Evolutionary conservation across 73 alveolate genomes (phyloP), one percentile per base, ranked within the genome.

Genomic region (Effrenium voratum): DNA sequence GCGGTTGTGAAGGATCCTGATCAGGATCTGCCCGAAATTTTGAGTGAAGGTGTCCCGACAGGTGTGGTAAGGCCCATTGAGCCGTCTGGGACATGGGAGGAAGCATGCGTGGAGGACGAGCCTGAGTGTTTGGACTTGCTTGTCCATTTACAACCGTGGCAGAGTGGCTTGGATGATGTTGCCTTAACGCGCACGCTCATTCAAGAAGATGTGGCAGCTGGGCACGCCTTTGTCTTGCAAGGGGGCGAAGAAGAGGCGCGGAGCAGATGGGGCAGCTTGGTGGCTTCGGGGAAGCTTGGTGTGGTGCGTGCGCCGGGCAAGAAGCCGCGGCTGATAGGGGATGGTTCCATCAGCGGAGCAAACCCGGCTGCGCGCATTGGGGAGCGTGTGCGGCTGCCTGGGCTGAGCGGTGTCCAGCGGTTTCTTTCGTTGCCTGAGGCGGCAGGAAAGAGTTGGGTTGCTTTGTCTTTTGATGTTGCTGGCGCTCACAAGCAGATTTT

Each of bases 271-370:
- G 86, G 86, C 2, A 36, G 3, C 60, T 46, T 6, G 16, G 50
- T 38, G 3, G 86, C 86, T 1, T 50, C 86, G 16, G 86, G 86
- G 57, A 38, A 44, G 60, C 38, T 76, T 50, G 59, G 86, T 3
- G 50, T 76, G 57, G 86, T 76, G 60, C 80, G 80, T n/a, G 80
- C 46, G 46, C 80, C 80, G 46, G 75, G 93, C n/a, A 82, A 82
- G 52, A 38, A 82, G 5, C 77, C 47, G 40, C 46, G 93, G 52
- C 70, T 82, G 24, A 82, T 82, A n/a, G 93, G 93, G 2, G 93
- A 82, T 36, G 47, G 77, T 5, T 28, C 30, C 22, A 47, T 55
- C 26, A 49, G 77, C 52, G 46, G 5, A 4, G 93, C 93, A 47
- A 82, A 76, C 76, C 93, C 93, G 15, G 34, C 73, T 6, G 73